Percentiles rank a stretch among this genome's conserved stretches.
Conservation (phyloP, 139 green algal genomes). For the Tetratostichococcus sp. region DNA sequence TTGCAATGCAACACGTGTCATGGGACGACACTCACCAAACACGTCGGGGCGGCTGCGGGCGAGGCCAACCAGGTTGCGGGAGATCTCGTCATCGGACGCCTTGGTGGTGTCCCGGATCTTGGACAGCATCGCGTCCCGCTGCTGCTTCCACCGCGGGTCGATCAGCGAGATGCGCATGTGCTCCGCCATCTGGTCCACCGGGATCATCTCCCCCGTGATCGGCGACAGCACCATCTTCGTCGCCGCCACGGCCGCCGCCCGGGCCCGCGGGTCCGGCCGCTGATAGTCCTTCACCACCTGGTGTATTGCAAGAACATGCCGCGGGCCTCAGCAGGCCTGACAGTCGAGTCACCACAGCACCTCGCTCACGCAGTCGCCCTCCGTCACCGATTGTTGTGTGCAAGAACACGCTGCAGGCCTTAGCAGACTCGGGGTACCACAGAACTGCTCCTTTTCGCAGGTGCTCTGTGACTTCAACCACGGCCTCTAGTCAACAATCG, state of each 20-base stretch:
- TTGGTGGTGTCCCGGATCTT: constrained; percentile 80
- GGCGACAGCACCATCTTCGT: constrained; percentile 89
- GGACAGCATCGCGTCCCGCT: constrained; percentile 90
- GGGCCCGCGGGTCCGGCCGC: constrained; percentile 37
- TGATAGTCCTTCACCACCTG: constrained; percentile 90
- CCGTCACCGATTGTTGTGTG: too few relatives aligned
- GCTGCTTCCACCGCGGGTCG: constrained; percentile 89
- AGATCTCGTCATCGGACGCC: constrained; percentile 93
- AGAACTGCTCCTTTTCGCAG: too few relatives aligned
- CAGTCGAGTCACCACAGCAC: too few relatives aligned
- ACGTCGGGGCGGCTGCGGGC: constrained; percentile 88
- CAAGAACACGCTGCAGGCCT: too few relatives aligned
- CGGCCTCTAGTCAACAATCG: too few relatives aligned
- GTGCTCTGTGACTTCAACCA: too few relatives aligned
- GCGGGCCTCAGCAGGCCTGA: too few relatives aligned
- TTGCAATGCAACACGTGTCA: too few relatives aligned
- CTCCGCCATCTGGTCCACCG: constrained; percentile 77
- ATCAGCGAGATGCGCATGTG: constrained; percentile 88
- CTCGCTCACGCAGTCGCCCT: too few relatives aligned
- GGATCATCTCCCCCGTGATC: constrained; percentile 88
- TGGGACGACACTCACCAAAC: constrained; percentile 81
- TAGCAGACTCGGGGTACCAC: too few relatives aligned
- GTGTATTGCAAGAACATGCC: constrained; percentile 7
- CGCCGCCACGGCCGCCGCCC: constrained; percentile 12
- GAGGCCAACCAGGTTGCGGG: constrained; percentile 81